Evolutionary conservation across 2,329 filamentous ascomycete genomes (phyloP), one percentile per base, ranked within the genome.

Genomic region (Phaeosphaeria sp.): DNA sequence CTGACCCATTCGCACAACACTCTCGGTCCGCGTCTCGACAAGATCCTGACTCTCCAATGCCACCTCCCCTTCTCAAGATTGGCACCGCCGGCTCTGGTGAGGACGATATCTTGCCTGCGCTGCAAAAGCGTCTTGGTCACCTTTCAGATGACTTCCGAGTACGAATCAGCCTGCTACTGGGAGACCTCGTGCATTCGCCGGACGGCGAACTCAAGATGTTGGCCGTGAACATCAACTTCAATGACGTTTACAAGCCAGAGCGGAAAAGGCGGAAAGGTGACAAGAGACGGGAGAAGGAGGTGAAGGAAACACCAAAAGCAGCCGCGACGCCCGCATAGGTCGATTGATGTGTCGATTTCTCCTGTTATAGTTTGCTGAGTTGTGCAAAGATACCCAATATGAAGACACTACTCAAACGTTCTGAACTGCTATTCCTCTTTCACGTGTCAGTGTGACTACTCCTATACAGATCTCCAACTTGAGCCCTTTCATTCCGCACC

Each of bases 171-270:
- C 83, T 93, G 42, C 80, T 99, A 54, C 82, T 99, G 3, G 93
- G 95, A 15, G 96, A 99, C 75, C 78, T 99, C 62, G 90, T 92
- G 9, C 94, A 96, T 78, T 94, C 98, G 78, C 90, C 93, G 0
- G 95, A 99, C 75, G 89, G 93, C 51, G 95, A 99, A 76, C 92
- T 99, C 88, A 85, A 94, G 54, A 98, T 98, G 82, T 80, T 99
- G 65, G 95, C 92, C 41, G 93, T 98, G 47, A 91, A 95, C 42
- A 98, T 99, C 92, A 99, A 98, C 79, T 99, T 98, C 79, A 99
- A 99, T 78, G 94, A 98, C 75, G 91, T 96, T 23, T 98, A 98
- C 77, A 87, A 91, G 77, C 91, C 92, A 15, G 86, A 89, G 46
- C 84, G 88, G 69, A 85, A 89, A 74, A 88, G 88, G 78, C 79